Conservation (phyloP, 169 alveolate species). For the Eimeria maxima region DNA sequence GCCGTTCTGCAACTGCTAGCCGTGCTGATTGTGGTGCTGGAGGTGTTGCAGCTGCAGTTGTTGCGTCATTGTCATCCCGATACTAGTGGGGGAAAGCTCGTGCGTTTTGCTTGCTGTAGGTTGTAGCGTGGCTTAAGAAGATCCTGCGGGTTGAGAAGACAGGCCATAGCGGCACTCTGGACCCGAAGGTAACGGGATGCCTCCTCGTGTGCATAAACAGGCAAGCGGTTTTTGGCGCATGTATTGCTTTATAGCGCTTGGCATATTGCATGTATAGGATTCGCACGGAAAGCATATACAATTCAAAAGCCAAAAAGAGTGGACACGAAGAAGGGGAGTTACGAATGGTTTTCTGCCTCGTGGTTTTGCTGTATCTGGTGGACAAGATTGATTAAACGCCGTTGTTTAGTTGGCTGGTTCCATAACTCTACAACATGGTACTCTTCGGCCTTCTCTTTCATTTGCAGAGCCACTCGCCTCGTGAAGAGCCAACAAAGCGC, state of each 20-base stretch:
- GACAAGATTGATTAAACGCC: too few relatives aligned
- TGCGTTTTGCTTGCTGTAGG: slow-evolving; percentile 75
- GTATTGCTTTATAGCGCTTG: neutral
- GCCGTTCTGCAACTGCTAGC: neutral
- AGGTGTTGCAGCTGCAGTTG: neutral
- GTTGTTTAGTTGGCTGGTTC: too few relatives aligned
- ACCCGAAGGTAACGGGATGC: slow-evolving; percentile 99
- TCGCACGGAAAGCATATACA: neutral
- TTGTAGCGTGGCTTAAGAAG: slow-evolving; percentile 99
- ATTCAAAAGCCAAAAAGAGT: too few relatives aligned
- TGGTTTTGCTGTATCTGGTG: too few relatives aligned
- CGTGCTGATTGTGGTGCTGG: neutral
- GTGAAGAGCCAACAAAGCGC: slow-evolving; percentile 99
- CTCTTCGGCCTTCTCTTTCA: neutral
- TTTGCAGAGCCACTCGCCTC: slow-evolving; percentile 98
- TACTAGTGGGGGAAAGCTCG: neutral
- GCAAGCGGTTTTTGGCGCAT: neutral
- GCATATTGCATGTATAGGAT: neutral
- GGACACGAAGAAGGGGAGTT: too few relatives aligned
- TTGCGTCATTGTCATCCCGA: neutral
- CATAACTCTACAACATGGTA: too few relatives aligned
- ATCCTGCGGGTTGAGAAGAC: slow-evolving; percentile 99
- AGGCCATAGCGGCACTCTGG: slow-evolving; percentile 99
- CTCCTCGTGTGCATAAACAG: slow-evolving; percentile 98
- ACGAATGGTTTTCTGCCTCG: too few relatives aligned